Evolutionary conservation across 495 filamentous ascomycete genomes (phyloP), one percentile per base, ranked within the genome.

Genomic region (Neurospora sp.): DNA sequence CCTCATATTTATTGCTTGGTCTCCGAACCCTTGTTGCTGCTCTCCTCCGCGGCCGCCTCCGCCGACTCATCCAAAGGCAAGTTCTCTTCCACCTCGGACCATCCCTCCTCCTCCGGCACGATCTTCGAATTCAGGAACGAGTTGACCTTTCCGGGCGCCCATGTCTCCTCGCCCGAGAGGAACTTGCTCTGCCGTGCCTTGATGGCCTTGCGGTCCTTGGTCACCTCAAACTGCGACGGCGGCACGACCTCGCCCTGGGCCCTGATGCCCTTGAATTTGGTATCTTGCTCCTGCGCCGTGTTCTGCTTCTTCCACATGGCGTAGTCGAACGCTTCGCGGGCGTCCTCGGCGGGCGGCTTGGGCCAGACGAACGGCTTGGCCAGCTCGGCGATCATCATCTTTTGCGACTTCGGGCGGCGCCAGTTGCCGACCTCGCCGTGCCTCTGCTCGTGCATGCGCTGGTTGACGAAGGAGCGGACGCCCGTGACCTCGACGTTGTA

Each of bases 371-470:
- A 97, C 43, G 93, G 92, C 85, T 89, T 81, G 40, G 84, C 87
- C 84, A 98, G 87, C 85, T 97, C 91, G 69, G 94, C 92, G 37
- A 91, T 93, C 94, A 98, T 98, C 81, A 88, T 92, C 89, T 98
- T 98, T 75, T 90, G 86, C 40, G 89, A 84, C 72, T 85, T 82
- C 36, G 92, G 91, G 34, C 93, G 87, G 78, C 82, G 86, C 78
- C 81, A 83, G 69, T 79, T 79, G 69, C 88, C 83, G 75, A 78
- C 77, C 10, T 28, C 39, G 59, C 80, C 77, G 71, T 84, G 86
- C 69, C 83, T 84, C 70, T 83, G 86, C 71, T 81, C 81, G 38
- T 92, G 85, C 69, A 86, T 87, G 76, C 87, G 85, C 79, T 92
- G 89, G 81, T 92, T 88, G 80, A 98, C 86, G 77, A 89, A 96